Conservation (phyloP, 352 stramenopile genomes). For the Phytophthora europaea region DNA sequence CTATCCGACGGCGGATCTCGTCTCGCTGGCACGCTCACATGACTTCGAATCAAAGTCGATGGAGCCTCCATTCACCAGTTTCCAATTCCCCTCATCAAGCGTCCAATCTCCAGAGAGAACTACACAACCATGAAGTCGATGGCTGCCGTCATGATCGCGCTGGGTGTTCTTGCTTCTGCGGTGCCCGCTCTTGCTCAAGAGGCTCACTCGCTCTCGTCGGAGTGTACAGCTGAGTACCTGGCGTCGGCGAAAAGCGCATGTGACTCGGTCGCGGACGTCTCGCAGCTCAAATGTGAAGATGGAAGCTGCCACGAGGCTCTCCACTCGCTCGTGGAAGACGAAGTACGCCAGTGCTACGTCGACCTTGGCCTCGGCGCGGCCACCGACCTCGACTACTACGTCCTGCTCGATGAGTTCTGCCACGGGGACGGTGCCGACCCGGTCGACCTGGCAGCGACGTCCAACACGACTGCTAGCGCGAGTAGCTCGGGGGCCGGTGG, state of each 20-base stretch:
- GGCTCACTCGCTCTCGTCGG: constrained; percentile 17
- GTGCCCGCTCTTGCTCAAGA: constrained; percentile 16
- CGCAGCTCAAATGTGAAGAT: constrained; percentile 51
- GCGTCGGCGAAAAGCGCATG: constrained; percentile 39
- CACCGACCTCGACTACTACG: constrained; percentile 50
- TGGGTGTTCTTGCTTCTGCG: constrained; percentile 12
- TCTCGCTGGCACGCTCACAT: constrained; percentile 2
- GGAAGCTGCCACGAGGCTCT: constrained; percentile 48
- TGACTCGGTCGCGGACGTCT: constrained; percentile 48
- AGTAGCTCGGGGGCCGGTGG: constrained; percentile 18
- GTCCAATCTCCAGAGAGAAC: constrained; percentile 13
- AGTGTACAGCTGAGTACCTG: constrained; percentile 38
- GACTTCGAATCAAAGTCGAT: too few relatives aligned
- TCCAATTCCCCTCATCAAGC: constrained; percentile 17
- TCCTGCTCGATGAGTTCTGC: constrained; percentile 51
- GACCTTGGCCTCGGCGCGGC: constrained; percentile 38
- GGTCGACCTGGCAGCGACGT: constrained; percentile 28
- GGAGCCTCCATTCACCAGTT: neutral
- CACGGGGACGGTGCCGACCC: constrained; percentile 47
- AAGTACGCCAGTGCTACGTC: constrained; percentile 47
- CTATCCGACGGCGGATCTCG: neutral
- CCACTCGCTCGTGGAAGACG: constrained; percentile 52
- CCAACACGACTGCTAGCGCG: constrained; percentile 23
- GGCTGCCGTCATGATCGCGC: constrained; percentile 10
- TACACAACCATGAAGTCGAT: constrained; percentile 37